Base-by-base conservation (phyloP, 78 protist genomes). In the Dictyostelium purpureum region DNA sequence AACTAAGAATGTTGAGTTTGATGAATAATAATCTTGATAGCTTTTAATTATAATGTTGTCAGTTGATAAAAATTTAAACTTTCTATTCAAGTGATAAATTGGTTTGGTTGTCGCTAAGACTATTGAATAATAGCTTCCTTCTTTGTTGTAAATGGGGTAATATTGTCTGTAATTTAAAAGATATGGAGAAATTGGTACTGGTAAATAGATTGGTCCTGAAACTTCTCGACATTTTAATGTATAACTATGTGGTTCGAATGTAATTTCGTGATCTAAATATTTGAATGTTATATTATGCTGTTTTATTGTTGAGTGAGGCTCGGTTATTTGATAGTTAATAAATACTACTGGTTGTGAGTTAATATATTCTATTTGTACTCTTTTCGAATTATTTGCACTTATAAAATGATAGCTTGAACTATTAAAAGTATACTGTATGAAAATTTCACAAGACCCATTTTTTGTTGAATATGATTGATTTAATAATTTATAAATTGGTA, bases 51-150 rank as follows among this genome's bases (percentile, higher is more conserved):
- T 10, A 47, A 2, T 47, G 4, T 47, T 31, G 33, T 63, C 71
- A 33, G 26, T 31, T 31, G 71, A 63, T 33, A 63, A 14, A 11
- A 63, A 63, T 63, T 16, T 63, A 63, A 63, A 31, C 0, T 18
- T 19, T 3, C 38, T 63, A 6, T 26, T 24, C 16, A 63, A 28
- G 16, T 33, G 16, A 33, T 63, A 33, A 63, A 63, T 63, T 31
- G 71, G 71, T 4, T 37, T 28, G 33, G 6, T 6, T 16, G 71
- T 63, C n/a, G 26, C 71, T 18, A 63, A 33, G 16, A 63, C 42
- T 42, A 63, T 31, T 63, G 71, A 63, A 63, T 63, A 63, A 33
- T 63, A 63, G 9, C n/a, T n/a, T n/a, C n/a, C n/a, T n/a, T n/a
- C n/a, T n/a, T n/a, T n/a, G n/a, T n/a, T n/a, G n/a, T n/a, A n/a